Conservation (phyloP, 192 early-diverging fungal genomes). For the Backusella morwellensis region DNA sequence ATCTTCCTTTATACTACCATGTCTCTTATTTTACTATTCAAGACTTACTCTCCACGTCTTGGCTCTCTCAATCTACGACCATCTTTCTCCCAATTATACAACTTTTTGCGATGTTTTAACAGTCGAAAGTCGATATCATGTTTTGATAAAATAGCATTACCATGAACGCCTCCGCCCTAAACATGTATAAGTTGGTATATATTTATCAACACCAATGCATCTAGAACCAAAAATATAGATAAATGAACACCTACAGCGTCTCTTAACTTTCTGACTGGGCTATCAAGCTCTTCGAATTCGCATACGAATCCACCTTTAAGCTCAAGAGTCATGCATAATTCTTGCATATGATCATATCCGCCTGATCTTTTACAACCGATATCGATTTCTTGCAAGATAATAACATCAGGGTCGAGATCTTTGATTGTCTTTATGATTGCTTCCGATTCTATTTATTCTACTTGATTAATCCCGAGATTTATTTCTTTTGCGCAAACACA, state of each 20-base stretch:
- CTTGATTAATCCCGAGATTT: background rate
- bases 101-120: slow-evolving; percentile 65
- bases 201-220: background rate
- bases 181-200: background rate
- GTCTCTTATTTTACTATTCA: background rate
- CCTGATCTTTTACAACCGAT: slow-evolving; percentile 71
- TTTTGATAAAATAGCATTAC: slow-evolving; percentile 71
- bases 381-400: slow-evolving; percentile 76
- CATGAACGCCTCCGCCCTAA: slow-evolving; percentile 74
- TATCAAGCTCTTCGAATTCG: slow-evolving; percentile 74
- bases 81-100: slow-evolving; percentile 68
- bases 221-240: background rate
- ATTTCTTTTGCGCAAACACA: background rate
- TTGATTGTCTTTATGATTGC: slow-evolving; percentile 53
- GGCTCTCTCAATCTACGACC: slow-evolving; percentile 64
- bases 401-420: slow-evolving; percentile 65
- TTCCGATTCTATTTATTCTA: slow-evolving; percentile 37
- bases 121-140: slow-evolving; percentile 60
- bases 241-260: slow-evolving; percentile 48
- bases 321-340: slow-evolving; percentile 54
- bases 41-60: slow-evolving; percentile 52
- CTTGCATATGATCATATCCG: slow-evolving; percentile 55
- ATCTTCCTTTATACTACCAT: background rate
- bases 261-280: slow-evolving; percentile 46
- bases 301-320: slow-evolving; percentile 67